Percentiles rank a stretch among this genome's conserved stretches.
Evolutionary conservation across 1,284 basidiomycete genomes (phyloP).

Genomic region (Rhodotorula glutinis): DNA sequence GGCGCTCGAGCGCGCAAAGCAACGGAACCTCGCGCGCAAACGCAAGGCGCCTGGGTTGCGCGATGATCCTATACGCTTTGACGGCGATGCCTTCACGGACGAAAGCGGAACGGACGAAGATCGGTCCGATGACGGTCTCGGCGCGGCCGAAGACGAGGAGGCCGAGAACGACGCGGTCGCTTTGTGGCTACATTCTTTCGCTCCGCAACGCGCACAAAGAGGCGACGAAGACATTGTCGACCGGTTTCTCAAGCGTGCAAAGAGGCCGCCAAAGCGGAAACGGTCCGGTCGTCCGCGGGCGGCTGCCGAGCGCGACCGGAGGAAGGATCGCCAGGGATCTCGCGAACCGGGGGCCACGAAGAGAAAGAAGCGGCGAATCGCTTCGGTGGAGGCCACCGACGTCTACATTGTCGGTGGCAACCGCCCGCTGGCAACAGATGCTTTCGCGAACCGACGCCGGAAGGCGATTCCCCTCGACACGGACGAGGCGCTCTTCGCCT

Average conservation of each 20-base stretch:
- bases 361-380: background rate
- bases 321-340: background rate
- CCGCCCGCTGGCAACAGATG: background rate
- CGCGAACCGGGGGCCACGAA: background rate
- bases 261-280: background rate
- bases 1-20: constrained; percentile 1
- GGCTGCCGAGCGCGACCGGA: background rate
- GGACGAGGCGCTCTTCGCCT: constrained; percentile 26
- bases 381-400: background rate
- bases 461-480: constrained; percentile 30
- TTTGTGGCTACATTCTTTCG: constrained; percentile 32
- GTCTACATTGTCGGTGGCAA: background rate
- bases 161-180: constrained; percentile 36
- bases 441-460: background rate
- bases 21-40: constrained; percentile 12
- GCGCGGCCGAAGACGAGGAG: constrained; percentile 21
- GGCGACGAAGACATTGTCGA: constrained; percentile 37
- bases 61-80: constrained; percentile 29
- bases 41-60: constrained; percentile 8
- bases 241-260: constrained; percentile 35
- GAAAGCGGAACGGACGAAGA: constrained; percentile 32
- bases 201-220: constrained; percentile 9
- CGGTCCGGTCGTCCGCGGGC: background rate
- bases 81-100: constrained; percentile 37
- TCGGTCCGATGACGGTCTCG: constrained; percentile 4